Evolutionary conservation across 805 yeast species (phyloP).

Genomic region (Candida endomychidarum): DNA sequence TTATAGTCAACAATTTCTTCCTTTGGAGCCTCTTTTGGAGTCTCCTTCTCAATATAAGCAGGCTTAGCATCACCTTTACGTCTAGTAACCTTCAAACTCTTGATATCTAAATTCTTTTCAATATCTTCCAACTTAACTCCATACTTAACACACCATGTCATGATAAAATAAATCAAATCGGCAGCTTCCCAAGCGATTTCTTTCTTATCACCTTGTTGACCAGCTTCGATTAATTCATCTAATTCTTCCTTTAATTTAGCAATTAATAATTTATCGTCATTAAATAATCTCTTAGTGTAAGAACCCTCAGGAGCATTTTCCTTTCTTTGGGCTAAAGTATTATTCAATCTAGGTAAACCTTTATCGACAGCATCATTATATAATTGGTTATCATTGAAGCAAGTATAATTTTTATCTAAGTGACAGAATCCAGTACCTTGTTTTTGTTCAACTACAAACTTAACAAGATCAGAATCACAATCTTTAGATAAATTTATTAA

Average conservation of each 20-base stretch:
- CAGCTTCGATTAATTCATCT: constrained; percentile 90
- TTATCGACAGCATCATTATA: constrained; percentile 47
- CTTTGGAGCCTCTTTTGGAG: constrained; percentile 2
- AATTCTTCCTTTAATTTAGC: constrained; percentile 96
- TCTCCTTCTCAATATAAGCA: constrained; percentile 50
- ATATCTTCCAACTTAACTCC: constrained; percentile 82
- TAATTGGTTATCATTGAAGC: constrained; percentile 57
- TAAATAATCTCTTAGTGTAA: constrained; percentile 86
- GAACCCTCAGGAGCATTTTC: constrained; percentile 83
- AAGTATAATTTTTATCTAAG: constrained; percentile 66
- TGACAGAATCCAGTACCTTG: constrained; percentile 92
- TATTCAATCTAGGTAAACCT: constrained; percentile 71
- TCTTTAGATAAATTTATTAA: constrained; percentile 68
- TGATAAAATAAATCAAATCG: constrained; percentile 65
- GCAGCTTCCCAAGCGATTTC: constrained; percentile 91
- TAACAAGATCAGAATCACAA: constrained; percentile 90
- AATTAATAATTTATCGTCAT: constrained; percentile 68
- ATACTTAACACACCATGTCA: constrained; percentile 56
- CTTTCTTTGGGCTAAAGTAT: constrained; percentile 61
- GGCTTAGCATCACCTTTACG: constrained; percentile 96
- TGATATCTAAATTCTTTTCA: constrained; percentile 79
- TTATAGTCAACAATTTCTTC: constrained; percentile 34
- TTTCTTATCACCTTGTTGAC: constrained; percentile 23
- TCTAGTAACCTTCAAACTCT: constrained; percentile 83
- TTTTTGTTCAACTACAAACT: constrained; percentile 78